These are phyloP conservation scores for Sphenostylis stenocarpa DNA, from an alignment of 306 rosid genomes.

Conservation along the genomic window DNA sequence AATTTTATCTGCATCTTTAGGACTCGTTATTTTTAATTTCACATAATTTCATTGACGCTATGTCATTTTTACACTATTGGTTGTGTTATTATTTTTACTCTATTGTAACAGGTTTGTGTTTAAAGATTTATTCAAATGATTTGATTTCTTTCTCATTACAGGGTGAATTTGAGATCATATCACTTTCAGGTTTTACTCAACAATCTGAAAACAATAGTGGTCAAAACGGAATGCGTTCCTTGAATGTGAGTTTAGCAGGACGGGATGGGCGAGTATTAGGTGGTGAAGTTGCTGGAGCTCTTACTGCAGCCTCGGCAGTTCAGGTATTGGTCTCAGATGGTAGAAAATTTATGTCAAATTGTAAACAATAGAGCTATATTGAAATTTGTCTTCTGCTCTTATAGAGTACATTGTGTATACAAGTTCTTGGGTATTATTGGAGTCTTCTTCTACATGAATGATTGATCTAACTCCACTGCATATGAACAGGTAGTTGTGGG, in stretches of 20 bases:
- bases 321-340: slow-evolving; percentile 58
- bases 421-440: not conserved
- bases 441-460: not conserved
- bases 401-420: not conserved
- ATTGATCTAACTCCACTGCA: not conserved
- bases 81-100: not conserved
- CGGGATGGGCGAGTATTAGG: slow-evolving; percentile 69
- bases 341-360: slow-evolving; percentile 10
- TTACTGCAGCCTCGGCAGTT: slow-evolving; percentile 64
- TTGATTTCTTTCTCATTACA: slow-evolving; percentile 32
- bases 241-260: slow-evolving; percentile 60
- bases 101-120: not conserved
- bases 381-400: not conserved
- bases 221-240: slow-evolving; percentile 44
- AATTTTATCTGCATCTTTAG: not conserved
- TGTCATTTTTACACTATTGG: slow-evolving; percentile 4
- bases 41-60: not conserved
- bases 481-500: slow-evolving; percentile 69
- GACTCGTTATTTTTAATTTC: not conserved
- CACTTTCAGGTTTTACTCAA: slow-evolving; percentile 56
- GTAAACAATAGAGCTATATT: not conserved
- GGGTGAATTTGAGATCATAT: slow-evolving; percentile 77
- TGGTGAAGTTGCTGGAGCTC: slow-evolving; percentile 73
- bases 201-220: slow-evolving; percentile 49
- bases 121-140: slow-evolving; percentile 9